Percentiles rank a stretch among this genome's conserved stretches.
Conservation (phyloP, 2,329 filamentous ascomycete species). For the Aspergillus sp. region DNA sequence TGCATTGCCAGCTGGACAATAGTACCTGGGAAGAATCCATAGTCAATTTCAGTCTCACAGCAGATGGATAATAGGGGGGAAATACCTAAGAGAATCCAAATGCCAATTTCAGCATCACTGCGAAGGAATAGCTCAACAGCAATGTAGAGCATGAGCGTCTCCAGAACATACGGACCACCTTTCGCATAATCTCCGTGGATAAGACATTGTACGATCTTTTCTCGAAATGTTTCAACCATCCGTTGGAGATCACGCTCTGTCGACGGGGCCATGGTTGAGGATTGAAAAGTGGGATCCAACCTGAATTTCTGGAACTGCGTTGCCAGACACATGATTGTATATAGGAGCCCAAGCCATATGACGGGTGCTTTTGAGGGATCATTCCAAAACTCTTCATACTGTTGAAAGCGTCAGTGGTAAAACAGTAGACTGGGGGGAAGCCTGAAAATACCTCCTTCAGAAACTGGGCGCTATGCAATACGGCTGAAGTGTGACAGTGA, state of each 20-base stretch:
- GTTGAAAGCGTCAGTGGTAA: neutral
- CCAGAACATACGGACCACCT: neutral
- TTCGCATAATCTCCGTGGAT: neutral
- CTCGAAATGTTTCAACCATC: neutral
- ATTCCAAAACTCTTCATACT: slow-evolving; percentile 6
- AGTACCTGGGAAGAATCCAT: no score
- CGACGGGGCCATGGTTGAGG: neutral
- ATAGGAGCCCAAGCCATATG: slow-evolving; percentile 6
- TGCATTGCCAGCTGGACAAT: slow-evolving; percentile 57
- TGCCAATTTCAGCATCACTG: neutral
- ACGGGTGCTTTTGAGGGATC: neutral
- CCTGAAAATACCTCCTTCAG: neutral
- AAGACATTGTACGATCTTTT: neutral
- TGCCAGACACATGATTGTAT: slow-evolving; percentile 5
- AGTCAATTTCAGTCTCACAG: no score
- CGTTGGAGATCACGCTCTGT: neutral
- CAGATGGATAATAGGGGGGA: neutral
- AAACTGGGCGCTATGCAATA: neutral
- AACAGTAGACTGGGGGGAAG: neutral
- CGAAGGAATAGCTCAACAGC: neutral
- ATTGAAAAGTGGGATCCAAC: neutral
- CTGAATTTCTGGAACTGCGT: slow-evolving; percentile 1
- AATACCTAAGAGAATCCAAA: neutral
- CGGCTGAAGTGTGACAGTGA: neutral
- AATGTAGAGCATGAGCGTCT: neutral